phyloP scores from a whole-genome alignment of 768 basidiomycete species.

The Rhizopogon roseolus region DNA sequence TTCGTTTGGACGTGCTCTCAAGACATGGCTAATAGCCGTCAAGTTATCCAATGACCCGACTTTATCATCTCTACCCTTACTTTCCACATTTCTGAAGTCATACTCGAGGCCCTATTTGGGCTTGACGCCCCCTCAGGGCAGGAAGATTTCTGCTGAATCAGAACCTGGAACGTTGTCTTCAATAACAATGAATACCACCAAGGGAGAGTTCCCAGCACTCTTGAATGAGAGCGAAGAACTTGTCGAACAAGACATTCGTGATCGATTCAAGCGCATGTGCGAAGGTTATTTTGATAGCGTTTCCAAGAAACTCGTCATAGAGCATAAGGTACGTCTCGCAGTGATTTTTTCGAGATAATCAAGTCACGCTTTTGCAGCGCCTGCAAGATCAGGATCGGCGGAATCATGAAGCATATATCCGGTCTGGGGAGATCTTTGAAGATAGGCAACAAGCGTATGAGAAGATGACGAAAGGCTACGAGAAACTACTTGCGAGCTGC shows the following conservation, averaged over 20 bases:
- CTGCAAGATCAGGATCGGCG: conserved; percentile 95
- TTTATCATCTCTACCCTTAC: conserved; percentile 81
- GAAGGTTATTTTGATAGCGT: conserved; percentile 91
- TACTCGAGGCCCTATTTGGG: conserved; percentile 87
- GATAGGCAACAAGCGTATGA: conserved; percentile 98
- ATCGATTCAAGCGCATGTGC: conserved; percentile 89
- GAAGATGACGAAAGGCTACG: conserved; percentile 95
- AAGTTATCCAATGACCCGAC: conserved; percentile 87
- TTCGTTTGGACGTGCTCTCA: conserved; percentile 1
- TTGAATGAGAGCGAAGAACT: conserved; percentile 62
- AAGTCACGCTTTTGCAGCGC: conserved; percentile 44
- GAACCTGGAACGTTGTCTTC: conserved; percentile 55
- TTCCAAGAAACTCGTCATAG: conserved; percentile 85
- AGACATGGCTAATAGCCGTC: conserved; percentile 9
- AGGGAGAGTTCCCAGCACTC: conserved; percentile 36
- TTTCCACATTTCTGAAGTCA: conserved; percentile 91
- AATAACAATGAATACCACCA: conserved; percentile 25
- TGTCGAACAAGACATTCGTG: conserved; percentile 80
- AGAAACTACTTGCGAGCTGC: conserved; percentile 84
- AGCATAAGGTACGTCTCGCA: conserved; percentile 64
- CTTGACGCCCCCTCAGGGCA: conserved; percentile 49
- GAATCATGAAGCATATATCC: conserved; percentile 99
- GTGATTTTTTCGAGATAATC: conserved; percentile 11
- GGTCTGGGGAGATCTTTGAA: conserved; percentile 98
- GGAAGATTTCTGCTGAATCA: conserved; percentile 52